phyloP scores from a whole-genome alignment of 2,329 filamentous ascomycete species.

The Trichoderma pleuroti region DNA sequence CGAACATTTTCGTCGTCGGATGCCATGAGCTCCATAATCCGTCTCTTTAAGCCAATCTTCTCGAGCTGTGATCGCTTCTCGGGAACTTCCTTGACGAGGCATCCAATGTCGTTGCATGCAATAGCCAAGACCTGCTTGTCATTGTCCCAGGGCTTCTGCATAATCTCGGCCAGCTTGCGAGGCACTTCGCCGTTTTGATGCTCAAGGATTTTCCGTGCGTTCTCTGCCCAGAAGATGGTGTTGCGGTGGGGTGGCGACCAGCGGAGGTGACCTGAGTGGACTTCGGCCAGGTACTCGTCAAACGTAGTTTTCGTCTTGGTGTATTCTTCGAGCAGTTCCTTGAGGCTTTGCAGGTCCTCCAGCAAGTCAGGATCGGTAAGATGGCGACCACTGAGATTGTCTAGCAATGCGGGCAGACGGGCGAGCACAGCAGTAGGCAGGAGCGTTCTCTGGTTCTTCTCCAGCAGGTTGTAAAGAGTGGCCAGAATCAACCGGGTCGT shows the following conservation, averaged over 20 bases:
- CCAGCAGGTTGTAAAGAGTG: constrained; percentile 82
- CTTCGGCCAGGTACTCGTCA: constrained; percentile 85
- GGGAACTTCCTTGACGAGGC: constrained; percentile 81
- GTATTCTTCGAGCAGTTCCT: constrained; percentile 63
- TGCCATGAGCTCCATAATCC: constrained; percentile 91
- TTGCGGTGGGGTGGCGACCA: constrained; percentile 92
- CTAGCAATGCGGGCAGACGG: constrained; percentile 66
- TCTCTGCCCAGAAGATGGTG: constrained; percentile 85
- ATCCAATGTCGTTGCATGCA: constrained; percentile 89
- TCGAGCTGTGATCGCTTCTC: constrained; percentile 78
- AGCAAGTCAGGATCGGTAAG: constrained; percentile 62
- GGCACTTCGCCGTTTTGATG: constrained; percentile 75
- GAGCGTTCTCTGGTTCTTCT: constrained; percentile 63
- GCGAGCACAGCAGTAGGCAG: constrained; percentile 85
- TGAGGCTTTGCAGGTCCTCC: constrained; percentile 59
- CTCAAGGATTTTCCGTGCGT: constrained; percentile 82
- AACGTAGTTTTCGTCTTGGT: constrained; percentile 72
- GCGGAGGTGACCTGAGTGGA: constrained; percentile 79
- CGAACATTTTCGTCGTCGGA: constrained; percentile 83
- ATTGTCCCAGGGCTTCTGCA: constrained; percentile 68
- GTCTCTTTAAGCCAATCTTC: constrained; percentile 76
- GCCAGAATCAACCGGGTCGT: constrained; percentile 88
- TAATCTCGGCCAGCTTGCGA: constrained; percentile 79
- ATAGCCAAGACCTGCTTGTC: constrained; percentile 88
- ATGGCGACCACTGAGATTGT: constrained; percentile 60